These are phyloP conservation scores for Lagenidium giganteum DNA, from an alignment of 352 stramenopile genomes.

Conservation along the genomic window DNA sequence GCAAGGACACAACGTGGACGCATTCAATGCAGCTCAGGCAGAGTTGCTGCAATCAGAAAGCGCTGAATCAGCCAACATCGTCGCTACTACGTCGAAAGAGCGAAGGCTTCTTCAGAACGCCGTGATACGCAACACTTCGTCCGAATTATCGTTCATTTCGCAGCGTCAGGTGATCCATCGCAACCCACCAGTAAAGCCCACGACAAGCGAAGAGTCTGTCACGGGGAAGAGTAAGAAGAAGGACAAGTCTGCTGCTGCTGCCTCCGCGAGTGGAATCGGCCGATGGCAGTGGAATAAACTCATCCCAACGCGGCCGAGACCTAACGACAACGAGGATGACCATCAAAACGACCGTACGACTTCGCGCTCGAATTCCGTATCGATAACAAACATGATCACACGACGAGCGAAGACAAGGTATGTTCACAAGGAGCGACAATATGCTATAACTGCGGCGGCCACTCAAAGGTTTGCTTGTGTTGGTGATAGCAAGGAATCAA, in stretches of 20 bases:
- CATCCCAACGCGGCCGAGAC: too few species aligned
- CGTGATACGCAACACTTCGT: conserved; percentile 50
- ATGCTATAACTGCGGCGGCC: too few species aligned
- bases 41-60: conserved; percentile 27
- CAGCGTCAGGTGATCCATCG: conserved; percentile 76
- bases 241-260: conserved; percentile 9
- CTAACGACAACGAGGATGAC: too few species aligned
- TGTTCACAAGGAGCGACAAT: too few species aligned
- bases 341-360: too few species aligned
- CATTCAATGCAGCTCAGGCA: conserved; percentile 38
- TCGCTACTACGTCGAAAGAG: too few species aligned
- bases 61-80: conserved; percentile 15
- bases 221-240: conserved; percentile 34
- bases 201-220: neutral
- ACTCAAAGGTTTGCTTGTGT: too few species aligned
- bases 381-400: too few species aligned
- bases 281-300: conserved; percentile 68
- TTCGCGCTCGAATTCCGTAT: too few species aligned
- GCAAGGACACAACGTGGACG: conserved; percentile 28
- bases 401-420: too few species aligned
- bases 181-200: conserved; percentile 44
- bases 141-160: conserved; percentile 69
- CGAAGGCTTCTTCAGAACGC: conserved; percentile 35
- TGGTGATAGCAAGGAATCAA: too few species aligned
- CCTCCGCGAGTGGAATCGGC: conserved; percentile 30